Evolutionary conservation across 805 yeast species (phyloP).

Genomic region (Candida incommunis): DNA sequence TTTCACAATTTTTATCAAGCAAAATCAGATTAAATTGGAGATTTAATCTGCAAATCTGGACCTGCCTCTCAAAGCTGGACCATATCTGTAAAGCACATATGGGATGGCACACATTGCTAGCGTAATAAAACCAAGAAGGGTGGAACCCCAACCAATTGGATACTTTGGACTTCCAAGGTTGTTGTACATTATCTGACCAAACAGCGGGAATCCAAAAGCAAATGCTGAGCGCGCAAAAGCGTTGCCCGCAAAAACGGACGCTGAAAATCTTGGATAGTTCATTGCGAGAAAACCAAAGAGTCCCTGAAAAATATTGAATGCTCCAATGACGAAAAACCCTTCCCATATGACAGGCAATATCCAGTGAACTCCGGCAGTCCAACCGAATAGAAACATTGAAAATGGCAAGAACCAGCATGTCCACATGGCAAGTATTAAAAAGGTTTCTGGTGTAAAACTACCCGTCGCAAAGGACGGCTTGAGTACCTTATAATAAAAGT

Average conservation of each 20-base stretch:
- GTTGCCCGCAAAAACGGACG: slow-evolving; percentile 61
- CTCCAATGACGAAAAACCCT: no score
- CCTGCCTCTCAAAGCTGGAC: slow-evolving; percentile 21
- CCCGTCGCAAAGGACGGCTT: no score
- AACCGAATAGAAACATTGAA: slow-evolving; percentile 46
- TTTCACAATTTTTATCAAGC: no score
- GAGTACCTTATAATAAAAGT: no score
- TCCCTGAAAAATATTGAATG: no score
- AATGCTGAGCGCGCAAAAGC: slow-evolving; percentile 34
- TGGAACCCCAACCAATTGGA: slow-evolving; percentile 50
- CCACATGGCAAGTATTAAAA: slow-evolving; percentile 42
- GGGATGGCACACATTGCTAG: slow-evolving; percentile 26
- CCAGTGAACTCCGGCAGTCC: slow-evolving; percentile 42
- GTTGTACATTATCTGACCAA: slow-evolving; percentile 44
- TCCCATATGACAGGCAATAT: slow-evolving; percentile 34
- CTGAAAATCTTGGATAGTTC: no score
- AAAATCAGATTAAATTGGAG: no score
- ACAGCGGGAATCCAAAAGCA: slow-evolving; percentile 49
- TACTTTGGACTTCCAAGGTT: slow-evolving; percentile 25
- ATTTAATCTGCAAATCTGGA: slow-evolving; percentile 25
- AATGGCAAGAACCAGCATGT: slow-evolving; percentile 36
- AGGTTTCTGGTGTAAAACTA: no score
- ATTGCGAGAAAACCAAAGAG: no score
- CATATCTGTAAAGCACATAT: slow-evolving; percentile 12
- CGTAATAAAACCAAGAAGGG: slow-evolving; percentile 30